Evolutionary conservation across 345 rosid genomes (phyloP).

Genomic region (Punica granatum): DNA sequence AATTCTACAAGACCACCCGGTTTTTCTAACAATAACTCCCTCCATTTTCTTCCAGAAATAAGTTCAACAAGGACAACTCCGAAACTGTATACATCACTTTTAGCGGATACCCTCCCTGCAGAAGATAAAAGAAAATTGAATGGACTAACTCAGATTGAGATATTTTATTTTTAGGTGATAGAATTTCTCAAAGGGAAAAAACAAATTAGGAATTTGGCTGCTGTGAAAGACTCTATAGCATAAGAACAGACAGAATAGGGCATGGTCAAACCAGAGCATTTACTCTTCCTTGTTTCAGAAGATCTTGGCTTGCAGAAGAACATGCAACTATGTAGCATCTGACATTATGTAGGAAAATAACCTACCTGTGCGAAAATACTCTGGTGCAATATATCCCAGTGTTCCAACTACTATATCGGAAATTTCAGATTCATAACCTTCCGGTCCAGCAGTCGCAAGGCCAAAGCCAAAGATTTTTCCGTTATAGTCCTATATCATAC

Average conservation of each 20-base stretch:
- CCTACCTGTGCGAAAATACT: neutral
- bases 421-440: neutral
- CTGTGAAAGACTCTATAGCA: too few species aligned
- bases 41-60: slow-evolving; percentile 4
- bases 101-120: slow-evolving; percentile 2
- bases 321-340: neutral
- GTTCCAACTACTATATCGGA: neutral
- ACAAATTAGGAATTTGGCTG: too few species aligned
- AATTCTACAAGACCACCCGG: neutral
- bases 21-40: neutral
- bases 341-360: neutral
- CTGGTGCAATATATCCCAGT: neutral
- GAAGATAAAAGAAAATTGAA: neutral
- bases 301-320: too few species aligned
- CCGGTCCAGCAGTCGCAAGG: neutral
- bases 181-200: neutral
- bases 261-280: neutral
- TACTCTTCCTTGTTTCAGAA: neutral
- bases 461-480: slow-evolving; percentile 1
- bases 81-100: slow-evolving; percentile 6
- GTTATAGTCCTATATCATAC: neutral
- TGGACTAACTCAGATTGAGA: neutral
- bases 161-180: neutral
- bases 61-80: slow-evolving; percentile 7
- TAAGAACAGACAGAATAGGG: too few species aligned